Percentiles rank a stretch among this genome's conserved stretches.
phyloP scores from a whole-genome alignment of 805 yeast genomes.

The Wickerhamomyces strasburgensis region DNA sequence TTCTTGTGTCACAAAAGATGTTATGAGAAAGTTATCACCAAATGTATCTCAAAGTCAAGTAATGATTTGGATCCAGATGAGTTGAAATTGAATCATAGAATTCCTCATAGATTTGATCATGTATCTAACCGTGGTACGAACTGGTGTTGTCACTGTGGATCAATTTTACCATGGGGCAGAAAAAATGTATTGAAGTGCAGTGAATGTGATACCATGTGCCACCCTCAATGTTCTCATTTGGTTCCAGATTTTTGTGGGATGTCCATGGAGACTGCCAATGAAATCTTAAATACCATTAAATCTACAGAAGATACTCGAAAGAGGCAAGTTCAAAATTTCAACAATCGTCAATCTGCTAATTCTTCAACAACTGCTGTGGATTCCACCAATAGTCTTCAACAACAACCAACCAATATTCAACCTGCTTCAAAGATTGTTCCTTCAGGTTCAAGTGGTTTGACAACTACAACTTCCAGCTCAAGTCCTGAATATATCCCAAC shows the following conservation, averaged over 20 bases:
- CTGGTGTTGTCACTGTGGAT: conserved; percentile 99
- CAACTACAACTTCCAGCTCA: not conserved
- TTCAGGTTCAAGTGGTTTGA: not conserved
- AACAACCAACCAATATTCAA: not conserved
- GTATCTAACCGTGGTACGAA: conserved; percentile 89
- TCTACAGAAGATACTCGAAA: conserved; percentile 48
- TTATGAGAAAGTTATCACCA: conserved; percentile 73
- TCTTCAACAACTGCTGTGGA: conserved; percentile 12
- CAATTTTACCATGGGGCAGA: conserved; percentile 90
- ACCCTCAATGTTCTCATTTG: conserved; percentile 83
- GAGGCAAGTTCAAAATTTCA: conserved; percentile 16
- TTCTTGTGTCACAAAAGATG: conserved; percentile 79
- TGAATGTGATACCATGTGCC: conserved; percentile 94
- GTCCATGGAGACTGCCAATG: conserved; percentile 95
- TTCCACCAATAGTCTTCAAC: not conserved
- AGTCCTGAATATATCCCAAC: conserved; percentile 12
- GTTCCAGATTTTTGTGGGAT: conserved; percentile 99
- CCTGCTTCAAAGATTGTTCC: not conserved
- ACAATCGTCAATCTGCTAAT: conserved; percentile 15
- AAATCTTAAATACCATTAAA: conserved; percentile 77
- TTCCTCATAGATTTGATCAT: conserved; percentile 96
- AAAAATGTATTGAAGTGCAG: conserved; percentile 89
- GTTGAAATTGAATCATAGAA: conserved; percentile 85
- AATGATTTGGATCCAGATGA: conserved; percentile 67
- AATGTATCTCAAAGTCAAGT: conserved; percentile 75